Conservation (phyloP, 345 rosid species). For the Pelargonium nanum region DNA sequence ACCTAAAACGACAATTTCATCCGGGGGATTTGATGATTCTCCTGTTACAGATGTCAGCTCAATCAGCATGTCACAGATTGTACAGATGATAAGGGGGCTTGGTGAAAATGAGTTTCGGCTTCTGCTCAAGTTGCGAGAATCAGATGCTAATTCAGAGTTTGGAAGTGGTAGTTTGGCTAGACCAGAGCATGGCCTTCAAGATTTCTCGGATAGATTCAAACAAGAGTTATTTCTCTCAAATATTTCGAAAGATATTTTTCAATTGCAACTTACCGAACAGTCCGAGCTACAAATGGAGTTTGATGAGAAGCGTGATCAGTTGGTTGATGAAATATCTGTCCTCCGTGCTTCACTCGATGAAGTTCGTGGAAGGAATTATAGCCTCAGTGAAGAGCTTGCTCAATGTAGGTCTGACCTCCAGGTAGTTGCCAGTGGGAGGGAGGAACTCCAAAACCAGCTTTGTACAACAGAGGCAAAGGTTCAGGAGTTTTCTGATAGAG, state of each 20-base stretch:
- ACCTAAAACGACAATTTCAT: slow-evolving; percentile 14
- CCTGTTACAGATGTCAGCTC: slow-evolving; percentile 20
- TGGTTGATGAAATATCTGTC: slow-evolving; percentile 34
- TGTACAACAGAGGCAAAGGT: slow-evolving; percentile 35
- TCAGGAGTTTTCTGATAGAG: slow-evolving; percentile 42
- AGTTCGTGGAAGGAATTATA: slow-evolving; percentile 26
- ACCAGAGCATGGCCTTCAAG: slow-evolving; percentile 8
- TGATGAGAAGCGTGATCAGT: slow-evolving; percentile 27
- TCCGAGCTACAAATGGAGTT: slow-evolving; percentile 36
- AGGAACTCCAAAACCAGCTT: slow-evolving; percentile 39
- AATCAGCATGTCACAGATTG: slow-evolving; percentile 35
- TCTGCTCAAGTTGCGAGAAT: slow-evolving; percentile 39
- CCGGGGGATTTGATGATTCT: slow-evolving; percentile 14
- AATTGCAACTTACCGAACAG: slow-evolving; percentile 53
- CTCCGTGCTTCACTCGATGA: slow-evolving; percentile 34
- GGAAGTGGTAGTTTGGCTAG: slow-evolving; percentile 15
- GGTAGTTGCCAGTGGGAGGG: slow-evolving; percentile 28
- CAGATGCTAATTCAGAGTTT: slow-evolving; percentile 16
- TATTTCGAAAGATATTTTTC: slow-evolving; percentile 41
- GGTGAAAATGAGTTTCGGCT: slow-evolving; percentile 41
- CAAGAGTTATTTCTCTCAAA: slow-evolving; percentile 49
- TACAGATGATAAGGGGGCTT: slow-evolving; percentile 37
- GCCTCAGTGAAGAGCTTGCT: slow-evolving; percentile 44
- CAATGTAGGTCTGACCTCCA: slow-evolving; percentile 48
- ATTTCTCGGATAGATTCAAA: slow-evolving; percentile 38